Evolutionary conservation across 306 rosid genomes (phyloP).

Genomic region (Prinsepia uniflora): DNA sequence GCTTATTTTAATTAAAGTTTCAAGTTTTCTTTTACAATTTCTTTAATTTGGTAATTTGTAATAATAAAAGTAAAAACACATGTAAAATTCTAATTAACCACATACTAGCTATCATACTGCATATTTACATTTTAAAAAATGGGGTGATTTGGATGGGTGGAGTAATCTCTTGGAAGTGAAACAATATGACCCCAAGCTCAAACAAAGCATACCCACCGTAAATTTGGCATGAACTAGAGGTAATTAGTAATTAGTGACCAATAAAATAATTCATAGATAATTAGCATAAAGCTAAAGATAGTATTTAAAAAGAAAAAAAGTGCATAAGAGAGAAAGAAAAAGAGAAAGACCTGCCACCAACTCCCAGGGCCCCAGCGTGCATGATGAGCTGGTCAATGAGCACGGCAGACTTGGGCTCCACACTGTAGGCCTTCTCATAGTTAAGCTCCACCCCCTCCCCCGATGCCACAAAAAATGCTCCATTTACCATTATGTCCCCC

Average conservation of each 20-base stretch:
- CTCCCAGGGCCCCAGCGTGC: constrained; percentile 76
- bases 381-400: constrained; percentile 56
- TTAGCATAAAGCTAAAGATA: neutral
- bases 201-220: constrained; percentile 4
- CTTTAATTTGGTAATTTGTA: too few species aligned
- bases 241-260: neutral
- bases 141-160: too few species aligned
- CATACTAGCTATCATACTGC: too few species aligned
- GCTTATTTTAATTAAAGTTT: too few species aligned
- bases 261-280: neutral
- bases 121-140: too few species aligned
- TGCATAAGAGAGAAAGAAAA: neutral
- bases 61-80: too few species aligned
- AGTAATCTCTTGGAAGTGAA: neutral
- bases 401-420: constrained; percentile 61
- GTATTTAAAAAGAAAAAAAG: neutral
- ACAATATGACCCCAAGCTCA: constrained; percentile 2
- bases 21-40: too few species aligned
- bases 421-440: constrained; percentile 67
- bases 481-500: constrained; percentile 76
- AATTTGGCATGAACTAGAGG: constrained; percentile 2
- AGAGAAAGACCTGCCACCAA: constrained; percentile 56
- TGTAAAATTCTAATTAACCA: too few species aligned
- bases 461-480: constrained; percentile 67
- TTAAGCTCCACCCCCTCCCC: constrained; percentile 44